Evolutionary conservation across 202 grass and related monocot genomes (phyloP), one percentile per base, ranked within the genome.

Genomic region (Sporobolus alterniflorus): DNA sequence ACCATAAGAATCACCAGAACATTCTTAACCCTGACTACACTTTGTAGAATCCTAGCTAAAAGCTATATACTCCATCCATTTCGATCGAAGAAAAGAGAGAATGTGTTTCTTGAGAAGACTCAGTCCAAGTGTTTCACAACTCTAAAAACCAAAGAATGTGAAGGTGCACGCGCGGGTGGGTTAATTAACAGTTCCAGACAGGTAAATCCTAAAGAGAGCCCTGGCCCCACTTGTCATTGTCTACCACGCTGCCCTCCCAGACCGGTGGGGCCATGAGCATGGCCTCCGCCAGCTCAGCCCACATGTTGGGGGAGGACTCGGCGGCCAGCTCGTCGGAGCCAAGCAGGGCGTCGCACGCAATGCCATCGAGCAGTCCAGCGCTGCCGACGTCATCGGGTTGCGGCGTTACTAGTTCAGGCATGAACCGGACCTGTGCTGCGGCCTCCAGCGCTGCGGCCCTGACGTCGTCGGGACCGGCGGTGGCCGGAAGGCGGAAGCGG

Each of bases 221-320:
- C 26, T 93, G 90, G 29, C 64, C 81, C 90, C 95, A 92, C 41
- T 95, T 92, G 78, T 95, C 95, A 86, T 77, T 81, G 22, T 90
- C 90, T 2, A 44, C 69, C 12, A 47, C 24, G n/a, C 33, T 70
- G 5, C 68, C 47, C 42, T 74, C 80, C 90, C 92, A 98, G 29
- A 80, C 92, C n/a, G 95, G 95, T 18, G 95, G 95, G 87, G 79
- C 84, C 88, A 98, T 40, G 15, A 98, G 79, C 84, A 98, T 91
- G 54, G 95, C 95, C 84, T 95, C 84, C 7, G 92, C 95, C 49
- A 98, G 84, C 89, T 98, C 95, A 65, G 82, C 89, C 95, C 92
- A 98, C 86, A 98, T 87, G 49, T 79, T 86, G 7, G 90, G 95
- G 56, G 95, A 95, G 8, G 49, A 21, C 17, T 20, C 78, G 3